A percentile compares a stretch with the other conserved stretches of the same genome.
Conservation (phyloP, 208 protist genomes). For the Leishmania tropica region DNA sequence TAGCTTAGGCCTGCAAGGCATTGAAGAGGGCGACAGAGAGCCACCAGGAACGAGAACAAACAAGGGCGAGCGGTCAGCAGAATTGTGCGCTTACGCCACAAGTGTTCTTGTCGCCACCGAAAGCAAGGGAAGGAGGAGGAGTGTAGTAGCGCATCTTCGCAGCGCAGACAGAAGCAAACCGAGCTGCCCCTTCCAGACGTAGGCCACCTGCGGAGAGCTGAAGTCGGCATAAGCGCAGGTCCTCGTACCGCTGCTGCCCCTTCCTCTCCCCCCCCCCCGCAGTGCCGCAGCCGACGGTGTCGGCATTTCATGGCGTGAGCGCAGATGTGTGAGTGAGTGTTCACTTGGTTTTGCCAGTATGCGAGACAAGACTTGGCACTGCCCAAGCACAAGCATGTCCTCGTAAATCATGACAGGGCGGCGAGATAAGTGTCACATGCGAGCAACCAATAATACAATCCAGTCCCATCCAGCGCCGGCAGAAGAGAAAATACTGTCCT, state of each 20-base stretch:
- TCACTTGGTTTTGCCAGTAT: not conserved
- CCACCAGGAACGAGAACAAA: not conserved
- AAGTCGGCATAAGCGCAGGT: not conserved
- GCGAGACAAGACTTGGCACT: not conserved
- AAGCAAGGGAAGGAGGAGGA: not conserved
- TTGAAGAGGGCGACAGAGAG: not conserved
- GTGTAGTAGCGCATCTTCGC: not conserved
- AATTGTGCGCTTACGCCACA: not conserved
- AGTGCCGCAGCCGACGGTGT: not conserved
- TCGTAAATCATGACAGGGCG: too few relatives aligned
- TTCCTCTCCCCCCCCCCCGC: not conserved
- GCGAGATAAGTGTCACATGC: not conserved
- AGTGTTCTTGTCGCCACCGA: not conserved
- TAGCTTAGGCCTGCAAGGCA: not conserved
- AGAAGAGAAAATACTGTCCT: not conserved
- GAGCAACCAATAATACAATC: not conserved
- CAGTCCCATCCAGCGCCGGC: not conserved
- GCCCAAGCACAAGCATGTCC: not conserved
- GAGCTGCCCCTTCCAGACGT: not conserved
- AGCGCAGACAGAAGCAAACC: not conserved
- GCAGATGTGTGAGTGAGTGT: not conserved
- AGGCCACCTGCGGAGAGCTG: not conserved
- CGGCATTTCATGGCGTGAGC: not conserved
- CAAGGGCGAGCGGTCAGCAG: not conserved
- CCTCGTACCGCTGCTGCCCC: not conserved